Base-by-base conservation (phyloP, 2,329 filamentous ascomycete species). In the Fusarium oxysporum region DNA sequence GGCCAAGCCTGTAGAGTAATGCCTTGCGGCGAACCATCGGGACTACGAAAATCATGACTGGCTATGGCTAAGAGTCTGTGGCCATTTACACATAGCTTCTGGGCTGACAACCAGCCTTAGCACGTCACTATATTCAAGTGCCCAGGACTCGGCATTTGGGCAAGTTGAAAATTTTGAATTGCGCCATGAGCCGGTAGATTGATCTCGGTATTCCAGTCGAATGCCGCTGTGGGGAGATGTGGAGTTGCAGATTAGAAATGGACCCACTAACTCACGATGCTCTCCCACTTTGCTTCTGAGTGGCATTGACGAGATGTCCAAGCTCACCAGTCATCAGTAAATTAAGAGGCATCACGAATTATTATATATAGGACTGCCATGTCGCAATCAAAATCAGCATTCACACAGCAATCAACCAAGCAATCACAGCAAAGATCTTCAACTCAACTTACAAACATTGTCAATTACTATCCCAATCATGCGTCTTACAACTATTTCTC, bases 301-400 rank as follows among this genome's bases (percentile, higher is more conserved):
- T 19, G n/a, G 23, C 32, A 11, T 37, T 21, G 6, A 28, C 9
- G 6, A 11, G 12, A 16, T 16, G 9, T n/a, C 17, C 6, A 37
- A 37, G 19, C 17, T 25, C 7, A 19, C 7, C 5, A 14, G 30
- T 19, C 47, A 14, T 4, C 3, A 37, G 6, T 4, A 4, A 16
- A 8, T 8, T 11, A 14, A 14, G 0, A 51, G 0, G 2, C 3
- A 25, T 16, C 17, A 4, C 13, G 4, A 21, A 16, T 14, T 25
- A 16, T 6, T 51, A 28, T 37, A 53, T n/a, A 53, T 37, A 53
- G 13, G 11, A 11, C 6, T 19, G 6, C 2, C 6, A 8, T 16
- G 5, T 5, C 12, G 6, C 12, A 16, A 11, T 25, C 3, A 2
- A 6, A 13, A 50, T 0, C 0, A 50, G 3, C 8, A n/a, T 2